Evolutionary conservation across 2,329 filamentous ascomycete genomes (phyloP).

Genomic region (Colletotrichum karsti): DNA sequence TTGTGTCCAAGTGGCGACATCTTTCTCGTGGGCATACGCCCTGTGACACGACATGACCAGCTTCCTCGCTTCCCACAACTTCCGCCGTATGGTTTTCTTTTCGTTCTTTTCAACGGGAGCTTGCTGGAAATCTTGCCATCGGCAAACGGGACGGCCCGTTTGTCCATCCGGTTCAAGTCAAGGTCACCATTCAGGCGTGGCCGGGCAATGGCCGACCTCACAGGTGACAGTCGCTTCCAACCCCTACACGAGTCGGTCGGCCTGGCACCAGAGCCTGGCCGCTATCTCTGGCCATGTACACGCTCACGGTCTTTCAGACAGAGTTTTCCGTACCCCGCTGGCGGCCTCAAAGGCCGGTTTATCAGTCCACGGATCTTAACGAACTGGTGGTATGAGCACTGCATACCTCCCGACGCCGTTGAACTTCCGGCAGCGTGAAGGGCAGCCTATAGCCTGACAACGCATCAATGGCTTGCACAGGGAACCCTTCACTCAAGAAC

Average conservation of each 20-base stretch:
- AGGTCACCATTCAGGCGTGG: background rate
- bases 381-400: background rate
- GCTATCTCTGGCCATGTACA: background rate
- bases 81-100: background rate
- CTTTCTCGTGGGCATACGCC: background rate
- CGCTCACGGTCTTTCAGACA: background rate
- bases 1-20: background rate
- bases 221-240: background rate
- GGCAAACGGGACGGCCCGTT: slow-evolving; percentile 21
- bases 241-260: background rate
- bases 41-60: background rate
- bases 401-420: background rate
- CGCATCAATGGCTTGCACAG: slow-evolving; percentile 32
- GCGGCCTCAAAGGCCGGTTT: background rate
- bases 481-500: slow-evolving; percentile 5
- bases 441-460: slow-evolving; percentile 37
- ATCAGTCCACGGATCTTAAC: background rate
- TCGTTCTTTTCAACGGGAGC: background rate
- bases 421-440: slow-evolving; percentile 26
- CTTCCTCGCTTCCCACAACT: background rate
- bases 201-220: background rate
- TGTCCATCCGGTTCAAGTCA: background rate
- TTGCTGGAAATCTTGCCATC: background rate
- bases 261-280: slow-evolving; percentile 5
- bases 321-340: background rate